Evolutionary conservation across 1,284 basidiomycete genomes (phyloP).

Genomic region (Lentinula novae-zelandiae): DNA sequence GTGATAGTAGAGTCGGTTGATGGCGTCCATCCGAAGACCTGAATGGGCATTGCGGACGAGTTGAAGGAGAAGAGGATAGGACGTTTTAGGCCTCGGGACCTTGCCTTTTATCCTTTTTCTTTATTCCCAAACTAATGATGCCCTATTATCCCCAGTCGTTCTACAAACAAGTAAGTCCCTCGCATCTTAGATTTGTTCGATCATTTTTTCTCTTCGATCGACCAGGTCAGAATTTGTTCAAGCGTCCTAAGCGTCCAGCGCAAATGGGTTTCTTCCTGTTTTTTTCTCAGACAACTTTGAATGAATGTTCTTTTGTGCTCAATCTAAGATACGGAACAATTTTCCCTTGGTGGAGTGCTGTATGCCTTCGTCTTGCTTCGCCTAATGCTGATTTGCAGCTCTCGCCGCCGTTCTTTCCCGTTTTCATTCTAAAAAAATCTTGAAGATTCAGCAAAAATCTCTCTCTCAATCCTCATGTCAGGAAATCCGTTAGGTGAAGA

Average conservation of each 20-base stretch:
- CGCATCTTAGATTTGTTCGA: slow-evolving; percentile 2
- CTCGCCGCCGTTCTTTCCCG: background rate
- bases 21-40: background rate
- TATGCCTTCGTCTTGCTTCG: background rate
- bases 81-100: background rate
- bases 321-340: background rate
- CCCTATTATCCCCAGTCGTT: background rate
- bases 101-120: background rate
- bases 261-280: background rate
- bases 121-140: background rate
- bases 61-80: background rate
- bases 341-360: background rate
- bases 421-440: background rate
- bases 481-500: background rate
- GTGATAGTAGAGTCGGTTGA: background rate
- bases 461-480: no score
- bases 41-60: background rate
- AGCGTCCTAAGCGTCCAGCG: background rate
- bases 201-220: background rate
- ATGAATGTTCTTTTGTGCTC: background rate
- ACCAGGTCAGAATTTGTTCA: background rate
- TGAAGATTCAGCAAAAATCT: no score
- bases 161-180: background rate
- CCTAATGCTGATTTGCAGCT: background rate
- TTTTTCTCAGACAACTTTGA: background rate